Evolutionary conservation across 768 basidiomycete species (phyloP).

Genomic region (Goffeauzyma gilvescens): DNA sequence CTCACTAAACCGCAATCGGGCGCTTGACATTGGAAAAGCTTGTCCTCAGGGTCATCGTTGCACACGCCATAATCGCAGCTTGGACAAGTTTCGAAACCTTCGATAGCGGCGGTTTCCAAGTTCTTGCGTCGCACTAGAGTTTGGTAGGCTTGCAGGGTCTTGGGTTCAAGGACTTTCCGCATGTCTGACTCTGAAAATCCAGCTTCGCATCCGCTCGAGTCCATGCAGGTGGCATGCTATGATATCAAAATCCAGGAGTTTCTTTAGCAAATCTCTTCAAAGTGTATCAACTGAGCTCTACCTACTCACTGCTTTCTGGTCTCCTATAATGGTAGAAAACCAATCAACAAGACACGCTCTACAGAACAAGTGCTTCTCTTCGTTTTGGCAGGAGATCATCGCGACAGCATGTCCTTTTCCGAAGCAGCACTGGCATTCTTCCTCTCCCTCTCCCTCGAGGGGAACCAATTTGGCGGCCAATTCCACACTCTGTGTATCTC

Average conservation of each 20-base stretch:
- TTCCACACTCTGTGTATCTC: too few relatives aligned
- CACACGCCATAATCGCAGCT: conserved; percentile 72
- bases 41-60: conserved; percentile 51
- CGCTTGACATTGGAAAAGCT: conserved; percentile 41
- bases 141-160: conserved; percentile 47
- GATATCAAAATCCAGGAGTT: too few relatives aligned
- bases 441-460: conserved; percentile 38
- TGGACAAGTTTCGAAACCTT: conserved; percentile 72
- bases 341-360: conserved; percentile 49
- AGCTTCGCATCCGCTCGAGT: conserved; percentile 48
- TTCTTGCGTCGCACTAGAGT: conserved; percentile 53
- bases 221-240: conserved; percentile 57
- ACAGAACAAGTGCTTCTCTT: conserved; percentile 78
- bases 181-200: conserved; percentile 38
- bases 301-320: conserved; percentile 24
- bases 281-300: too few relatives aligned
- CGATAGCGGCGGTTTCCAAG: conserved; percentile 56
- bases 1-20: conserved; percentile 52
- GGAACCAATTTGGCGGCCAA: too few relatives aligned
- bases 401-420: too few relatives aligned
- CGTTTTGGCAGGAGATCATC: conserved; percentile 66
- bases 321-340: conserved; percentile 44
- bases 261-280: conserved; percentile 16
- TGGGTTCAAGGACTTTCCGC: conserved; percentile 37
- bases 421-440: conserved; percentile 83